phyloP scores from a whole-genome alignment of 257 asterid genomes.

The Apocynum venetum region DNA sequence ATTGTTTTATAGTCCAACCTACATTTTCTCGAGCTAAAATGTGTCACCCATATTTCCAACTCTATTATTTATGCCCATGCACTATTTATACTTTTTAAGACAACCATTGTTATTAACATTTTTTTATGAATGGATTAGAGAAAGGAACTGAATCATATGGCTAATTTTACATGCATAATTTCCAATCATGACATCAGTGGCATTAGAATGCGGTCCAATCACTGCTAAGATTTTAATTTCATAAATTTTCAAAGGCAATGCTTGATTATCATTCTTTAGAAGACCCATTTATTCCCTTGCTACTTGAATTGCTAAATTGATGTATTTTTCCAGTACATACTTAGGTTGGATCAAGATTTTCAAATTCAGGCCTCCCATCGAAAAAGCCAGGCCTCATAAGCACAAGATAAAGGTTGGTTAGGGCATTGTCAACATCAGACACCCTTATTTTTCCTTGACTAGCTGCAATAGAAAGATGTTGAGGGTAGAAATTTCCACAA shows the following conservation, averaged over 20 bases:
- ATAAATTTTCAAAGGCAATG: conserved; percentile 26
- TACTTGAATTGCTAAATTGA: neutral
- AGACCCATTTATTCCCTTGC: conserved; percentile 52
- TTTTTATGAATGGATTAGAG: too few relatives aligned
- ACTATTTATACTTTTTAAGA: too few relatives aligned
- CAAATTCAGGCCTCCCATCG: conserved; percentile 37
- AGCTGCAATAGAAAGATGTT: conserved; percentile 28
- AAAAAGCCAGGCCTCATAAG: conserved; percentile 49
- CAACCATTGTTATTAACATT: too few relatives aligned
- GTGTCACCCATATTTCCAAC: too few relatives aligned
- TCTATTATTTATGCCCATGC: too few relatives aligned
- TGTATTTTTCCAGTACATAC: conserved; percentile 33
- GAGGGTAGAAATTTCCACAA: conserved; percentile 32
- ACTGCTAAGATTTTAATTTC: conserved; percentile 31
- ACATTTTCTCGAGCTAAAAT: too few relatives aligned
- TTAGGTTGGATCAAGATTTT: conserved; percentile 24
- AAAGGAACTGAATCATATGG: too few relatives aligned
- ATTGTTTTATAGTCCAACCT: too few relatives aligned
- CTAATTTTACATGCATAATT: conserved; percentile 36
- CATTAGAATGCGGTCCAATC: conserved; percentile 36
- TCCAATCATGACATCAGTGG: conserved; percentile 30
- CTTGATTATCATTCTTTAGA: conserved; percentile 28
- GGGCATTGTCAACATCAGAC: conserved; percentile 28
- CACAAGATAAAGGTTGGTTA: conserved; percentile 26
- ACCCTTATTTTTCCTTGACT: conserved; percentile 33